These are phyloP conservation scores for Spergularia marina DNA, from an alignment of 148 eudicot species.

Conservation along the genomic window DNA sequence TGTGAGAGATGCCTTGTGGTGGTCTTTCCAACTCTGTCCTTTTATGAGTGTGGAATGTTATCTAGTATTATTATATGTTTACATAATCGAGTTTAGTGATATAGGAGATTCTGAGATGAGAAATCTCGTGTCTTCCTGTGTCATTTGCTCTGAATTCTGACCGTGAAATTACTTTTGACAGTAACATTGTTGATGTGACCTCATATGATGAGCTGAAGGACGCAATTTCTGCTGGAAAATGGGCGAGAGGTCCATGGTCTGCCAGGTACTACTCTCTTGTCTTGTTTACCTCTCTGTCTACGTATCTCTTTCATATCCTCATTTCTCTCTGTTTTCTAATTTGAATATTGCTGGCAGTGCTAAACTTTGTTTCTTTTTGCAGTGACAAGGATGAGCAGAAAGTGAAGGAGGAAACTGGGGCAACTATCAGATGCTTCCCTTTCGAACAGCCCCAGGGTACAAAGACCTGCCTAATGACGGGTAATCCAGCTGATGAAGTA, in stretches of 20 bases:
- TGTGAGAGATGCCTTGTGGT: background rate
- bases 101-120: background rate
- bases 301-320: background rate
- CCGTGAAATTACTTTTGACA: slow-evolving; percentile 28
- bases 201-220: slow-evolving; percentile 82
- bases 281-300: background rate
- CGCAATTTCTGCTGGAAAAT: slow-evolving; percentile 78
- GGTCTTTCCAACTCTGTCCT: background rate
- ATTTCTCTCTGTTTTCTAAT: background rate
- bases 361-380: slow-evolving; percentile 17
- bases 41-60: slow-evolving; percentile 2
- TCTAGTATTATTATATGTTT: background rate
- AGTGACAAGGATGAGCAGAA: slow-evolving; percentile 78
- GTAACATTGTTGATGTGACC: slow-evolving; percentile 87
- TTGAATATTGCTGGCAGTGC: background rate
- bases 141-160: slow-evolving; percentile 8
- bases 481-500: slow-evolving; percentile 84
- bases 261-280: slow-evolving; percentile 52
- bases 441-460: slow-evolving; percentile 79
- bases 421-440: slow-evolving; percentile 93
- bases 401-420: slow-evolving; percentile 97
- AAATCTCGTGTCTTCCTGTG: background rate
- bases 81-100: background rate
- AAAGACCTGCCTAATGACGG: slow-evolving; percentile 85
- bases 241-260: slow-evolving; percentile 99